Conservation (phyloP, 2,329 filamentous ascomycete species). For the Colletotrichum echinochloae region DNA sequence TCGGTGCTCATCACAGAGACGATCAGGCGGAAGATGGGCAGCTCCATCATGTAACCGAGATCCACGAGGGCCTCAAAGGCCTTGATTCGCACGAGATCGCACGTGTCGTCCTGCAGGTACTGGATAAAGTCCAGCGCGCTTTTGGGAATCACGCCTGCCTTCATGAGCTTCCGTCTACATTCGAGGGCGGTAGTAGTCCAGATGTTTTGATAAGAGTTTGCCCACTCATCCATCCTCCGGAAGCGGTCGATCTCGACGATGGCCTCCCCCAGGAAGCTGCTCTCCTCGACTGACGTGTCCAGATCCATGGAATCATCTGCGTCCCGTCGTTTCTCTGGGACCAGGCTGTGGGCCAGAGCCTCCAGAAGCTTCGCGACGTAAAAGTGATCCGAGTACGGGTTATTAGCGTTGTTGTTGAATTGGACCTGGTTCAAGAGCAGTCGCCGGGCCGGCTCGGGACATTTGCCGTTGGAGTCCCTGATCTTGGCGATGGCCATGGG, state of each 20-base stretch:
- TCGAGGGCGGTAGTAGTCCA: conserved; percentile 73
- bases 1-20: conserved; percentile 71
- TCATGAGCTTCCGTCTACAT: conserved; percentile 73
- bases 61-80: conserved; percentile 74
- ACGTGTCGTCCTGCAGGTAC: conserved; percentile 73
- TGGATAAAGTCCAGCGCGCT: conserved; percentile 69
- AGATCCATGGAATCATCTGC: conserved; percentile 54
- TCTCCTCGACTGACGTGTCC: conserved; percentile 53
- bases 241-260: conserved; percentile 75
- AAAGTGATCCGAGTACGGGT: conserved; percentile 87
- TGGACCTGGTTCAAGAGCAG: conserved; percentile 91
- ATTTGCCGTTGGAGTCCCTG: conserved; percentile 79
- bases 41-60: conserved; percentile 69
- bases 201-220: conserved; percentile 75
- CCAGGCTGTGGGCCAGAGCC: conserved; percentile 68
- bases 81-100: conserved; percentile 73
- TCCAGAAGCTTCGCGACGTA: conserved; percentile 86
- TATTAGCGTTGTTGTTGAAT: conserved; percentile 95
- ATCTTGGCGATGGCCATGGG: conserved; percentile 83
- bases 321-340: conserved; percentile 58
- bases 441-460: conserved; percentile 80
- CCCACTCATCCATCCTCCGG: conserved; percentile 76
- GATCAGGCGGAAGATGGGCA: conserved; percentile 67
- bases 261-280: conserved; percentile 63
- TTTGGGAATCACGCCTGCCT: conserved; percentile 68